Evolutionary conservation across 148 eudicot species (phyloP).

Genomic region (Cornus florida): DNA sequence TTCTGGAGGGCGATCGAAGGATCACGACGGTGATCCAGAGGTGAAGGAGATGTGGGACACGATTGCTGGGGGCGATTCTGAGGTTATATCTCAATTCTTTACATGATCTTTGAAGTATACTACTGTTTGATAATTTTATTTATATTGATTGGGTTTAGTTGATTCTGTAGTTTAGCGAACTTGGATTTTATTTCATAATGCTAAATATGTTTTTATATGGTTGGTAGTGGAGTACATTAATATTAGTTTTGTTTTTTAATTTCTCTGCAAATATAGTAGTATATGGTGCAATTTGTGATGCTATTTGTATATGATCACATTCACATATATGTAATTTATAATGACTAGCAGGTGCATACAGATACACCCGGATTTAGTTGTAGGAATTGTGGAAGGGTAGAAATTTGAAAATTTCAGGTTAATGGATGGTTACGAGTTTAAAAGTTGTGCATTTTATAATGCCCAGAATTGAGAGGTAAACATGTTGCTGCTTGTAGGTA

Average conservation of each 20-base stretch:
- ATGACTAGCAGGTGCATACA: background rate
- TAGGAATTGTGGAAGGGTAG: background rate
- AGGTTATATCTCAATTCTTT: constrained; percentile 39
- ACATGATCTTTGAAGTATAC: background rate
- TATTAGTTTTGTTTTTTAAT: background rate
- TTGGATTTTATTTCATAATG: background rate
- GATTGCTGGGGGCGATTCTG: constrained; percentile 84
- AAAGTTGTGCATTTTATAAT: background rate
- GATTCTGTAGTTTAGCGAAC: background rate
- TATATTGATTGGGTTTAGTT: background rate
- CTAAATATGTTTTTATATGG: background rate
- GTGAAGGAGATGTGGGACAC: constrained; percentile 99
- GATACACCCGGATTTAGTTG: background rate
- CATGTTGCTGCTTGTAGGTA: background rate
- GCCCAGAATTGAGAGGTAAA: no score
- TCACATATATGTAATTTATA: background rate
- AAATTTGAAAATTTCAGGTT: no score
- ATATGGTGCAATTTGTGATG: background rate
- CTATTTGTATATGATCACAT: background rate
- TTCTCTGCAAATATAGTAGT: background rate
- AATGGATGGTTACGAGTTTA: background rate
- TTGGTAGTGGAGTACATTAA: background rate
- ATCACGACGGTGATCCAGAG: constrained; percentile 62
- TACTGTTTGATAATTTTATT: no score
- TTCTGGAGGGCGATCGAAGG: constrained; percentile 21